Evolutionary conservation across 2,329 filamentous ascomycete species (phyloP), one percentile per base, ranked within the genome.

Genomic region (Sporothrix protearum): DNA sequence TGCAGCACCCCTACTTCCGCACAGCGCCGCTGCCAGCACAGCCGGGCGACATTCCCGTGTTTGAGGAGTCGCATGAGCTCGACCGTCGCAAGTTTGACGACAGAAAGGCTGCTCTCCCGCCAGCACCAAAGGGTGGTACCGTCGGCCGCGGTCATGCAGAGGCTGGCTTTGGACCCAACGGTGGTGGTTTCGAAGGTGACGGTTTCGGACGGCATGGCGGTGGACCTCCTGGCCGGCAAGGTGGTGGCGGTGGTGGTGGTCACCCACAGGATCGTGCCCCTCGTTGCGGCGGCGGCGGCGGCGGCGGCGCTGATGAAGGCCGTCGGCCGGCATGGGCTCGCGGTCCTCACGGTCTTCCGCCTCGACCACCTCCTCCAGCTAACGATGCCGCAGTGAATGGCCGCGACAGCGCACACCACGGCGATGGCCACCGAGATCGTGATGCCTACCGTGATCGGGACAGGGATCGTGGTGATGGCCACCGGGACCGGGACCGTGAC

Each of bases 51-150:
- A 87, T 99, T n/a, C 96, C 96, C 1, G 87, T 84, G 19, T 98
- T 97, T 77, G 93, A 97, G 78, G 95, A 97, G 77, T 97, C 94
- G 59, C 96, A 99, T 80, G 96, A 99, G 80, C 85, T 98, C n/a
- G 96, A 99, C 79, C 88, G 95, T 68, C 89, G 94, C 79, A 96
- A 95, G 81, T 95, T 94, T 76, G 91, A 96, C 75, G 92, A 94
- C 72, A 91, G 96, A 77, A 93, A 93, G 78, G 91, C 91, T 28
- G 91, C 90, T 28, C 86, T 95, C 12, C 95, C 95, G 3, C 95
- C 96, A 14, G 96, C 95, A 0, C 96, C 96, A 0, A 94, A 95
- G 76, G 95, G 94, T 14, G 95, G 93, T 3, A 94, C 93, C 0
- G 94, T 97, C 2, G 95, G 95, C 16, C 89, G 93, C 77, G 89